Evolutionary conservation across 1,284 basidiomycete genomes (phyloP).

Genomic region (Exobasidium cylindrosporum): DNA sequence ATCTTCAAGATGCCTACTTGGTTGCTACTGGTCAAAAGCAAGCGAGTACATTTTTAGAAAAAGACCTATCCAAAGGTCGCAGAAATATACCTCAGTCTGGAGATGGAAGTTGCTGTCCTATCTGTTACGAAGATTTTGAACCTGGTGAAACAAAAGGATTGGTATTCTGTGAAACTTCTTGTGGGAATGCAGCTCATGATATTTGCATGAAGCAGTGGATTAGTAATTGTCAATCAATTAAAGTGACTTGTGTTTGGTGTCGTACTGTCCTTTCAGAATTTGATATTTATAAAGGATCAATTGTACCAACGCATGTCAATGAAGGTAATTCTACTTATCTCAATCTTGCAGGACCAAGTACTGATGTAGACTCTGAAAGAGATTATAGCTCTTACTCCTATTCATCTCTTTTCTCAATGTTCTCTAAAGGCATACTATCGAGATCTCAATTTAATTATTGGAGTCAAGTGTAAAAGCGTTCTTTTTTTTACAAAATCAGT

Average conservation of each 20-base stretch:
- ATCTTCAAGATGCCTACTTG: not conserved
- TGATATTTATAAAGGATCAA: no score
- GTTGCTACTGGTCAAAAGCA: not conserved
- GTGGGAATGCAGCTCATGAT: conserved; percentile 3
- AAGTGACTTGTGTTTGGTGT: no score
- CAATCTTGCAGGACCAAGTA: no score
- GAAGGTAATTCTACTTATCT: no score
- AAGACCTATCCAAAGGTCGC: not conserved
- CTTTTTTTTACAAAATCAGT: no score
- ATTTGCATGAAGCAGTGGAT: conserved; percentile 1
- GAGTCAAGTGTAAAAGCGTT: no score
- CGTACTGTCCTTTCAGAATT: no score
- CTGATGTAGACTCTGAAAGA: not conserved
- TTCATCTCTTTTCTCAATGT: not conserved
- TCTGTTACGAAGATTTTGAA: conserved; percentile 11
- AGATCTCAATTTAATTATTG: no score
- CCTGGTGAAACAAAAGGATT: not conserved
- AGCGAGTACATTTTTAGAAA: not conserved
- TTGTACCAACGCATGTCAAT: no score
- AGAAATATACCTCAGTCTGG: not conserved
- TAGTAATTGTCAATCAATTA: no score
- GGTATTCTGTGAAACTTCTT: conserved; percentile 6
- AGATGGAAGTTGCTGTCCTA: not conserved
- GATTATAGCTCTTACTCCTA: not conserved
- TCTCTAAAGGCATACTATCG: no score